These are phyloP conservation scores for Ganoderma resinaceum DNA, from an alignment of 1,284 basidiomycete genomes.

Conservation along the genomic window DNA sequence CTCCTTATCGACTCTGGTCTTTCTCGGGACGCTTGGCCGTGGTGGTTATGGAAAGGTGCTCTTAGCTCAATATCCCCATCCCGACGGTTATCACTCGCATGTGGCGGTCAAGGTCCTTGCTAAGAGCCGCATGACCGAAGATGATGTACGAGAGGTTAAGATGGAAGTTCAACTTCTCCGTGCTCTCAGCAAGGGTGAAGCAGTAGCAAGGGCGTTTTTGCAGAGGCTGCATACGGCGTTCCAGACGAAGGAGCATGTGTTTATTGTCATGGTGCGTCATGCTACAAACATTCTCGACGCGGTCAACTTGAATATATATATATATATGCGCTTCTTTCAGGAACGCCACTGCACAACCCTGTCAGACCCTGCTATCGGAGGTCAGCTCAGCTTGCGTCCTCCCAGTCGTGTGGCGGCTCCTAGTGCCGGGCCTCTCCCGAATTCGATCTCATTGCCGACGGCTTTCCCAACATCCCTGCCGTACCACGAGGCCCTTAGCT, in stretches of 20 bases:
- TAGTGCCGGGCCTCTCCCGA: conserved; percentile 1
- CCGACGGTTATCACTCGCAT: background rate
- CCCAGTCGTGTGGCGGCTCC: background rate
- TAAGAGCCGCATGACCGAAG: conserved; percentile 23
- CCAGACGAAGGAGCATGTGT: conserved; percentile 27
- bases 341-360: conserved; percentile 26
- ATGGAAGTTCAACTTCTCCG: conserved; percentile 24
- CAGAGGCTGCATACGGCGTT: conserved; percentile 22
- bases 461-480: conserved; percentile 23
- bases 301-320: background rate
- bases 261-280: conserved; percentile 25
- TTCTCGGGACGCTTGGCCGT: conserved; percentile 29
- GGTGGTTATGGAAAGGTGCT: conserved; percentile 33
- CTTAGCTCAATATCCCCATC: conserved; percentile 17
- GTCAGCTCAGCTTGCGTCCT: conserved; percentile 19
- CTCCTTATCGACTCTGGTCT: conserved; percentile 17
- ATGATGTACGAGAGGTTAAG: conserved; percentile 26
- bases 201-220: conserved; percentile 12
- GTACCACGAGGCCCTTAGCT: conserved; percentile 17
- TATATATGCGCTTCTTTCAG: conserved; percentile 9
- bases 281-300: background rate
- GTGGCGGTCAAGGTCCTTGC: conserved; percentile 30
- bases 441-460: conserved; percentile 23
- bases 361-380: conserved; percentile 21
- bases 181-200: background rate